phyloP scores from a whole-genome alignment of 257 asterid species.

The Linaria vulgaris region DNA sequence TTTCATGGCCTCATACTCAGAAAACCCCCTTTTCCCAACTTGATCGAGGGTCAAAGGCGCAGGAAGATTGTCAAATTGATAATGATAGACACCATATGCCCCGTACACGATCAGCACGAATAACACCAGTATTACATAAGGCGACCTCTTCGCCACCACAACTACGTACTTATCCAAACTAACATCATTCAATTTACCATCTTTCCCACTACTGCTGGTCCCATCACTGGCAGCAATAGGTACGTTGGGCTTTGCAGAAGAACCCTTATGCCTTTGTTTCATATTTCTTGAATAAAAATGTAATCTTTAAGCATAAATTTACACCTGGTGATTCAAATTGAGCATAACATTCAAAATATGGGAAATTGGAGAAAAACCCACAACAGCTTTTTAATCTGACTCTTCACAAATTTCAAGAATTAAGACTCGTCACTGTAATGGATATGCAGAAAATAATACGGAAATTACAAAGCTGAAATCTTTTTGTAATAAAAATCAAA shows the following conservation, averaged over 20 bases:
- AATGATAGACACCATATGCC: conserved; percentile 68
- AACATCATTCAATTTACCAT: conserved; percentile 20
- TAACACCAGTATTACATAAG: conserved; percentile 56
- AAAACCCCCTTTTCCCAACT: conserved; percentile 90
- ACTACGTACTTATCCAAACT: conserved; percentile 31
- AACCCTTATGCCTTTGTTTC: conserved; percentile 53
- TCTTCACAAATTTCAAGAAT: no score
- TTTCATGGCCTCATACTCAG: conserved; percentile 82
- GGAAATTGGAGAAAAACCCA: not conserved
- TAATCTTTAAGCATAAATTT: conserved; percentile 18
- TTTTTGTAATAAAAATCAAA: not conserved
- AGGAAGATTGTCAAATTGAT: conserved; percentile 73
- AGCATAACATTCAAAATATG: not conserved
- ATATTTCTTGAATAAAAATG: conserved; percentile 35
- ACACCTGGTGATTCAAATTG: conserved; percentile 17
- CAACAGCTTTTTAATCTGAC: not conserved
- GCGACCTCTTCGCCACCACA: conserved; percentile 65
- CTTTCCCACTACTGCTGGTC: conserved; percentile 22
- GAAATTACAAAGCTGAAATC: no score
- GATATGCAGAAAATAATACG: no score
- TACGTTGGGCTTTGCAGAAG: conserved; percentile 34
- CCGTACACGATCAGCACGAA: conserved; percentile 65
- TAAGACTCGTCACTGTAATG: no score
- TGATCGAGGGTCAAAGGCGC: conserved; percentile 51
- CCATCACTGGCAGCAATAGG: conserved; percentile 32